These are phyloP conservation scores for Penicillium chermesinum DNA, from an alignment of 495 filamentous ascomycete genomes.

Conservation along the genomic window DNA sequence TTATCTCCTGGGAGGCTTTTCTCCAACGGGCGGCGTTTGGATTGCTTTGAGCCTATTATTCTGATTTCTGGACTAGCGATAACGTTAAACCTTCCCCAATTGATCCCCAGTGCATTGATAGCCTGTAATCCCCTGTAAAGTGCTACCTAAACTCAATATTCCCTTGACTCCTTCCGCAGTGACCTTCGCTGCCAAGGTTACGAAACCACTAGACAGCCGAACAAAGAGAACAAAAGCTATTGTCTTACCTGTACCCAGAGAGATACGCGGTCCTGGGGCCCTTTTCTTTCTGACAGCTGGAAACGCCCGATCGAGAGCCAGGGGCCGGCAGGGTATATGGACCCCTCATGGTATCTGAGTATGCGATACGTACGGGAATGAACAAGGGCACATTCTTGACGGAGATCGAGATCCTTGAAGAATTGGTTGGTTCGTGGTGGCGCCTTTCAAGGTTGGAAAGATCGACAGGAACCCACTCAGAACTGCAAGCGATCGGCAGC, in stretches of 20 bases:
- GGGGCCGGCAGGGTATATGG: no score
- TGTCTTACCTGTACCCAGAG: constrained; percentile 5
- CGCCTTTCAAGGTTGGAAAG: constrained; percentile 2
- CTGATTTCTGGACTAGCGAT: not conserved
- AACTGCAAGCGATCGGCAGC: constrained; percentile 9
- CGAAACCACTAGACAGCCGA: not conserved
- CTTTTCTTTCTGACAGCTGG: no score
- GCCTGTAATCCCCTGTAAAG: not conserved
- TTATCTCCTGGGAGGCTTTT: no score
- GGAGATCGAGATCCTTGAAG: no score
- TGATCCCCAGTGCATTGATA: not conserved
- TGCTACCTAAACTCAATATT: not conserved
- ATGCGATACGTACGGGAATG: constrained; percentile 9
- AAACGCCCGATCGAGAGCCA: no score
- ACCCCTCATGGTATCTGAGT: not conserved
- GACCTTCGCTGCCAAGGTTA: not conserved
- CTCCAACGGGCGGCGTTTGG: not conserved
- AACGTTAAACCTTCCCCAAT: not conserved
- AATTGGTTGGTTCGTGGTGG: constrained; percentile 9
- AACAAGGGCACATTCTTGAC: constrained; percentile 14
- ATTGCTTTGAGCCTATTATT: not conserved
- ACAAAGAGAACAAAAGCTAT: not conserved
- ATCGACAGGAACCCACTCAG: constrained; percentile 21
- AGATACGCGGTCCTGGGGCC: no score
- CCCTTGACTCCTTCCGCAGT: not conserved